Percentiles rank a stretch among this genome's conserved stretches.
phyloP scores from a whole-genome alignment of 2,329 filamentous ascomycete genomes.

The Teratosphaeria destructans region DNA sequence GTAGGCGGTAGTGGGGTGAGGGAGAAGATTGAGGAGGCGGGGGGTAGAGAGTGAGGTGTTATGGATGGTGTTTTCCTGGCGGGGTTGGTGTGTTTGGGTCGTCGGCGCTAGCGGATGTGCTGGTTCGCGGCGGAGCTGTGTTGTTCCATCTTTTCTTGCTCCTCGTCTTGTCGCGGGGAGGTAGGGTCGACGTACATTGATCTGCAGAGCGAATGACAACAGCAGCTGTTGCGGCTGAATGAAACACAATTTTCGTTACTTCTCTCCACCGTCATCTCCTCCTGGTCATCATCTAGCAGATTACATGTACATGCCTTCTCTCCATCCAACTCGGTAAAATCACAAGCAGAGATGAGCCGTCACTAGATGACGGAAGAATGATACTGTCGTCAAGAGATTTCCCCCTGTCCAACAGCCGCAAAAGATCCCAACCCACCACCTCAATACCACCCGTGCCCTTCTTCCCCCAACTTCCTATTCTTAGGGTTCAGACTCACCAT shows the following conservation, averaged over 20 bases:
- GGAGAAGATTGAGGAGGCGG: background rate
- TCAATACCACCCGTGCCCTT: conserved; percentile 50
- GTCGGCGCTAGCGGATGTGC: no score
- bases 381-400: background rate
- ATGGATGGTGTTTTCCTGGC: no score
- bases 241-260: no score
- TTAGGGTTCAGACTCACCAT: conserved; percentile 50
- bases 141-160: background rate
- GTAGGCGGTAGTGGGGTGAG: background rate
- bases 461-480: conserved; percentile 43
- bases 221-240: background rate
- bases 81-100: no score
- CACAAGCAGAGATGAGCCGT: no score
- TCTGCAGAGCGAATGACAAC: background rate
- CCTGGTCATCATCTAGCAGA: no score
- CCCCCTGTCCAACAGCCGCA: background rate
- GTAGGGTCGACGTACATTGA: background rate
- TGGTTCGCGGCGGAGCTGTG: no score
- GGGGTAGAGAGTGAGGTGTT: background rate
- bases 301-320: no score
- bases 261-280: no score
- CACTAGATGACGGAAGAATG: background rate
- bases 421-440: background rate
- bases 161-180: background rate
- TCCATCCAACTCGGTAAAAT: no score